Evolutionary conservation across 306 rosid genomes (phyloP).

Genomic region (Citrullus colocynthis): DNA sequence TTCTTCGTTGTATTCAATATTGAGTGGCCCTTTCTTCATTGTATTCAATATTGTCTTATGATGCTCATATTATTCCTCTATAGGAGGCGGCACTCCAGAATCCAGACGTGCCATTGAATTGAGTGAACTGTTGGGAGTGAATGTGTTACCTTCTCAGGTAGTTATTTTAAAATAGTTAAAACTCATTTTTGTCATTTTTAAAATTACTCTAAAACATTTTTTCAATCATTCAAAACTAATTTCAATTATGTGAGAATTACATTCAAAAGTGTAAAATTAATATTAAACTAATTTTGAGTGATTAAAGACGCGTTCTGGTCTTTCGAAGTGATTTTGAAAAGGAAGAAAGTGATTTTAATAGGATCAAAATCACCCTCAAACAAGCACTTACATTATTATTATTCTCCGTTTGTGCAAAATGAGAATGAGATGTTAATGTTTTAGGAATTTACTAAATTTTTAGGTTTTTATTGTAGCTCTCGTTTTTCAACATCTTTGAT

Average conservation of each 20-base stretch:
- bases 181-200: too few relatives aligned
- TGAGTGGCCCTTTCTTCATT: constrained; percentile 3
- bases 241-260: too few relatives aligned
- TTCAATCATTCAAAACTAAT: too few relatives aligned
- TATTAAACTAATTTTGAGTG: too few relatives aligned
- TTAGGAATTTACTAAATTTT: neutral
- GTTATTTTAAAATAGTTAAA: neutral
- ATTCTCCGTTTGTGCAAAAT: neutral
- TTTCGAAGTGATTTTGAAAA: too few relatives aligned
- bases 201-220: too few relatives aligned
- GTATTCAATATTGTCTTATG: neutral
- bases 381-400: neutral
- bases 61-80: neutral
- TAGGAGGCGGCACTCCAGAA: constrained; percentile 85
- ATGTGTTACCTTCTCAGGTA: constrained; percentile 67
- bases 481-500: neutral
- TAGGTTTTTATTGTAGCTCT: neutral
- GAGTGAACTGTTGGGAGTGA: constrained; percentile 51
- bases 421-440: neutral
- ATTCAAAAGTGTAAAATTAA: too few relatives aligned
- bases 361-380: too few relatives aligned
- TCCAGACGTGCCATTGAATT: constrained; percentile 66
- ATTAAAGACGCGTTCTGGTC: too few relatives aligned
- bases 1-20: constrained; percentile 24
- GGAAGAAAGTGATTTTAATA: too few relatives aligned